Conservation (phyloP, 345 rosid genomes). For the Excoecaria cochinchinensis region DNA sequence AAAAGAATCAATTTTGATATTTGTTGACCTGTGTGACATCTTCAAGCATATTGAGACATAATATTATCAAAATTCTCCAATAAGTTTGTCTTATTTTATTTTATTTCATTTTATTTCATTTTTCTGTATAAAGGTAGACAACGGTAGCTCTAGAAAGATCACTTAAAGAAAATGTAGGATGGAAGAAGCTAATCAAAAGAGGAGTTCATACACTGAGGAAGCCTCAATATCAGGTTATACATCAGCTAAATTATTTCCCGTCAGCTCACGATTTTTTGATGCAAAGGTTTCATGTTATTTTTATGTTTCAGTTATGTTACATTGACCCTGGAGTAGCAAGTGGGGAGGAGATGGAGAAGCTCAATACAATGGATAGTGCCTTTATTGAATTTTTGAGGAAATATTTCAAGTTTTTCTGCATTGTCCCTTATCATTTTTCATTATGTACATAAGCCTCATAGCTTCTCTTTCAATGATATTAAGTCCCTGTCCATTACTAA, state of each 20-base stretch:
- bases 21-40: neutral
- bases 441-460: neutral
- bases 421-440: neutral
- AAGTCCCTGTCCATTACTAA: neutral
- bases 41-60: neutral
- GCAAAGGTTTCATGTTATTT: slow-evolving; percentile 17
- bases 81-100: neutral
- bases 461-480: neutral
- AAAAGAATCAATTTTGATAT: neutral
- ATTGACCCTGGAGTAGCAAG: slow-evolving; percentile 67
- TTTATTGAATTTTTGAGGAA: slow-evolving; percentile 48
- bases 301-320: slow-evolving; percentile 53
- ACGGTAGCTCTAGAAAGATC: slow-evolving; percentile 60
- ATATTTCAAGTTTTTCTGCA: neutral
- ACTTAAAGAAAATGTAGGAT: slow-evolving; percentile 49
- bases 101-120: neutral
- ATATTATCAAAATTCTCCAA: neutral
- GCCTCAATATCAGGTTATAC: slow-evolving; percentile 70
- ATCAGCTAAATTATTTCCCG: neutral
- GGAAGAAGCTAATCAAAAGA: slow-evolving; percentile 67
- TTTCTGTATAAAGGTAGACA: slow-evolving; percentile 29
- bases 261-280: slow-evolving; percentile 13
- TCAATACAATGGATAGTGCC: slow-evolving; percentile 58
- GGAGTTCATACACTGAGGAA: slow-evolving; percentile 54
- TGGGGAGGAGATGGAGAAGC: slow-evolving; percentile 70